These are phyloP conservation scores for Fusarium sp. DNA, from an alignment of 2,329 filamentous ascomycete genomes.

Conservation along the genomic window DNA sequence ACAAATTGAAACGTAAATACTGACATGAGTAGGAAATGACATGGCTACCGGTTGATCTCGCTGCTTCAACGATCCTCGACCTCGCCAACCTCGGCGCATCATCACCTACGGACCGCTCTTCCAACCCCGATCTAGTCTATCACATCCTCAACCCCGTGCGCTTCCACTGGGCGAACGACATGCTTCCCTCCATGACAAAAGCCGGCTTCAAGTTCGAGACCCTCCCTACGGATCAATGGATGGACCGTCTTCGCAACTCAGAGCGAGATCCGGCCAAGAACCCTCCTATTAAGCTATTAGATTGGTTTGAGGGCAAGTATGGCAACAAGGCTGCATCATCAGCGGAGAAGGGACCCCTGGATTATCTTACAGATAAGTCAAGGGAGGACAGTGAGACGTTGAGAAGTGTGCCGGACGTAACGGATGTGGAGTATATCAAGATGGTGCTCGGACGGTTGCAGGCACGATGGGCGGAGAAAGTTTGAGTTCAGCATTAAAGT, in stretches of 20 bases:
- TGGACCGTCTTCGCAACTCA: slow-evolving; percentile 54
- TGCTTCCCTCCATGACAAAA: slow-evolving; percentile 59
- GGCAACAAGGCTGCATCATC: slow-evolving; percentile 24
- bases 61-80: slow-evolving; percentile 30
- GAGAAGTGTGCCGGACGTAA: slow-evolving; percentile 32
- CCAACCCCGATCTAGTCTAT: slow-evolving; percentile 29
- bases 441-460: slow-evolving; percentile 26
- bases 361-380: slow-evolving; percentile 28
- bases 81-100: slow-evolving; percentile 5
- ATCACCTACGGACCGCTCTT: neutral
- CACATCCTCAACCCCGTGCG: slow-evolving; percentile 33
- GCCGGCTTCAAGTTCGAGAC: slow-evolving; percentile 58
- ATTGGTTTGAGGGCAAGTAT: slow-evolving; percentile 57
- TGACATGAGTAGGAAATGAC: slow-evolving; percentile 34
- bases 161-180: slow-evolving; percentile 61
- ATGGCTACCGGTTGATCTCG: slow-evolving; percentile 35
- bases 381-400: slow-evolving; percentile 30
- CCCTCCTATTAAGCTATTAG: slow-evolving; percentile 62
- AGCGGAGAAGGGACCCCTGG: slow-evolving; percentile 12
- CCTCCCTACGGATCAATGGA: slow-evolving; percentile 57
- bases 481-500: neutral
- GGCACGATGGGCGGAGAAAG: neutral
- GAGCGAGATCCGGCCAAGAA: slow-evolving; percentile 58
- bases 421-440: slow-evolving; percentile 19
- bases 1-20: accelerated